These are phyloP conservation scores for Quercus bicolor DNA, from an alignment of 306 rosid genomes.

Conservation along the genomic window DNA sequence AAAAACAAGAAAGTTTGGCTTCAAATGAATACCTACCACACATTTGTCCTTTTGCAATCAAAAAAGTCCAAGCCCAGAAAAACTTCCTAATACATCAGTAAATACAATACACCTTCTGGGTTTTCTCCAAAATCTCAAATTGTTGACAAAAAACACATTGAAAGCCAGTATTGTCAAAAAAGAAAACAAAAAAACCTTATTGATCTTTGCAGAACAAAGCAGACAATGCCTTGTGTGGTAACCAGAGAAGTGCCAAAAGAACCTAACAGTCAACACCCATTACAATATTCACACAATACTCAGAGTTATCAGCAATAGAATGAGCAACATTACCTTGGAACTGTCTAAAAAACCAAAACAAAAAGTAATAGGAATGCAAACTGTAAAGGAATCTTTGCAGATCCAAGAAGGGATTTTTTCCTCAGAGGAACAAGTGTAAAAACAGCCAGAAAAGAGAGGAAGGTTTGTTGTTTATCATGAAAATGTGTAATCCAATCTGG, in stretches of 20 bases:
- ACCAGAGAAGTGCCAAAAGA: conserved; percentile 24
- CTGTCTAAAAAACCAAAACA: conserved; percentile 16
- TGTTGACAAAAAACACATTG: conserved; percentile 25
- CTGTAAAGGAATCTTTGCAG: conserved; percentile 33
- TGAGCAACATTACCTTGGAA: conserved; percentile 8
- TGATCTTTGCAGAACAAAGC: conserved; percentile 37
- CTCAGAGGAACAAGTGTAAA: conserved; percentile 30
- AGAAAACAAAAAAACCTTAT: conserved; percentile 1
- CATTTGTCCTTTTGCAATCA: conserved; percentile 18
- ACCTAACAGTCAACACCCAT: conserved; percentile 15
- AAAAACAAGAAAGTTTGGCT: conserved; percentile 8
- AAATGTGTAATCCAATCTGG: conserved; percentile 43
- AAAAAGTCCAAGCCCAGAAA: conserved; percentile 29
- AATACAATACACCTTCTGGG: neutral
- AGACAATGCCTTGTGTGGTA: conserved; percentile 23
- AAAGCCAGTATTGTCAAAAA: conserved; percentile 20
- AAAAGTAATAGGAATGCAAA: conserved; percentile 34
- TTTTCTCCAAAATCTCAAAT: conserved; percentile 20
- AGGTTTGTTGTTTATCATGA: conserved; percentile 23
- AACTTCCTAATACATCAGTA: conserved; percentile 6
- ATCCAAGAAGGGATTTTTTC: conserved; percentile 39
- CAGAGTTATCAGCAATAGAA: conserved; percentile 9
- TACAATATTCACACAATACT: conserved; percentile 7
- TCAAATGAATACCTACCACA: conserved; percentile 8
- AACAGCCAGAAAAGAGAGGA: conserved; percentile 35